Base-by-base conservation (phyloP, 805 yeast species). In the Schwanniomyces yamadae region DNA sequence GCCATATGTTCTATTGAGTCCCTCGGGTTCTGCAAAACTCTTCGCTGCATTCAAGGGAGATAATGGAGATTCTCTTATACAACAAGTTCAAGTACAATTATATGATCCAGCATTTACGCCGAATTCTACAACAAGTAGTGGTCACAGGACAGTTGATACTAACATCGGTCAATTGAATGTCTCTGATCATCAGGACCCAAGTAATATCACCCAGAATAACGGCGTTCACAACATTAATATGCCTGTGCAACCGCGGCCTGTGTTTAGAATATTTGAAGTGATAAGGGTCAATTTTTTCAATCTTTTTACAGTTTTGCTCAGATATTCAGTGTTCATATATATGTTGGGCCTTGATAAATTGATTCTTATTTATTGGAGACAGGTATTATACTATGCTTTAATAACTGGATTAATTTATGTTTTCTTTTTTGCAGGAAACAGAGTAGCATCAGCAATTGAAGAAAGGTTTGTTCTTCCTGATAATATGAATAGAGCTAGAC, bases 1-100 rank as follows among this genome's bases (percentile, higher is more conserved):
- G 10, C 73, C 75, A 4, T 71, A 70, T 34, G 25, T 70, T 2
- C 47, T 71, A 27, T 27, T 71, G 4, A 69, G 57, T 36, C 57
- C 60, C n/a, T 41, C 66, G 2, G 77, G 66, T 0, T 40, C 50
- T 9, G 52, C 61, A 2, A 59, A 57, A 20, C 40, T 70, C 12
- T 39, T 50, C 31, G 33, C 36, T n/a, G 21, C 13, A 2, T 45
- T 49, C 28, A 39, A 32, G 22, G 24, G 30, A 29, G 22, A 33
- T 11, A 26, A 41, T 22, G 57, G 55, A 1, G 39, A 37, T 8
- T 23, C 48, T 8, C 30, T 54, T 12, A 32, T 57, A n/a, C 61
- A 58, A 32, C 55, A 58, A 33, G 62, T 57, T 5, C 42, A 48
- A 36, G 47, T 55, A 12, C 31, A 43, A 21, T 35, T 43, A 34